A percentile compares a stretch with the other conserved stretches of the same genome.
Evolutionary conservation across 306 rosid species (phyloP).

Genomic region (Astragalus glycyphyllos): DNA sequence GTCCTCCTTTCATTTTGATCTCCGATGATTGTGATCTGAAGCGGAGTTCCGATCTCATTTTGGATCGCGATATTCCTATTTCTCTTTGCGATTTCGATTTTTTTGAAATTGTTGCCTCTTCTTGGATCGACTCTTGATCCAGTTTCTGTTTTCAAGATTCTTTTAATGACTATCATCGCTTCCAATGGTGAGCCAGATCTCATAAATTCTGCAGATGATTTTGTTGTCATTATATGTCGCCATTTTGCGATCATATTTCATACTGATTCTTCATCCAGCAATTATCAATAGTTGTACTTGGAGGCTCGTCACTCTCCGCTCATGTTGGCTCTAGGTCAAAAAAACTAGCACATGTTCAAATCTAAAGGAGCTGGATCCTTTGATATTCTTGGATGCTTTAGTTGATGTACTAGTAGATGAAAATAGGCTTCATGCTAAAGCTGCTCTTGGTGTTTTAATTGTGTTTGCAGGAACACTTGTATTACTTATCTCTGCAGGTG

Average conservation of each 20-base stretch:
- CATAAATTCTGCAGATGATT: constrained; percentile 81
- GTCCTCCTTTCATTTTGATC: too few species aligned
- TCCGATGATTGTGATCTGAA: too few species aligned
- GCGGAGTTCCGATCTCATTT: too few species aligned
- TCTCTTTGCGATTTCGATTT: too few species aligned
- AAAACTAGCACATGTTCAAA: constrained; percentile 69
- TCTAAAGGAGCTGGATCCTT: constrained; percentile 94
- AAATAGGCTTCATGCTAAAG: constrained; percentile 90
- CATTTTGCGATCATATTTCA: constrained; percentile 97
- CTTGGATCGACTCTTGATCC: too few species aligned
- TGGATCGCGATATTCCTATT: too few species aligned
- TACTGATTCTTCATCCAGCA: constrained; percentile 65
- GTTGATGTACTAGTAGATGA: constrained; percentile 97
- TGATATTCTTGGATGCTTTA: constrained; percentile 93
- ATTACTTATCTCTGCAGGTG: too few species aligned
- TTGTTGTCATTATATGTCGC: constrained; percentile 85
- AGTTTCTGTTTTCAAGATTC: constrained; percentile 95
- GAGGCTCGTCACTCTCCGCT: constrained; percentile 65
- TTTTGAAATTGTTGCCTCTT: too few species aligned
- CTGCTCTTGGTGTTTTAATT: constrained; percentile 90
- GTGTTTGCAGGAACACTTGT: constrained; percentile 93
- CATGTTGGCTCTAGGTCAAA: constrained; percentile 67
- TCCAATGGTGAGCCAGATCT: constrained; percentile 89
- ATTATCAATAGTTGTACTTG: constrained; percentile 61
- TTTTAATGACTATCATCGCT: constrained; percentile 88